These are phyloP conservation scores for Zalerion maritima DNA, from an alignment of 495 filamentous ascomycete genomes.

Conservation along the genomic window DNA sequence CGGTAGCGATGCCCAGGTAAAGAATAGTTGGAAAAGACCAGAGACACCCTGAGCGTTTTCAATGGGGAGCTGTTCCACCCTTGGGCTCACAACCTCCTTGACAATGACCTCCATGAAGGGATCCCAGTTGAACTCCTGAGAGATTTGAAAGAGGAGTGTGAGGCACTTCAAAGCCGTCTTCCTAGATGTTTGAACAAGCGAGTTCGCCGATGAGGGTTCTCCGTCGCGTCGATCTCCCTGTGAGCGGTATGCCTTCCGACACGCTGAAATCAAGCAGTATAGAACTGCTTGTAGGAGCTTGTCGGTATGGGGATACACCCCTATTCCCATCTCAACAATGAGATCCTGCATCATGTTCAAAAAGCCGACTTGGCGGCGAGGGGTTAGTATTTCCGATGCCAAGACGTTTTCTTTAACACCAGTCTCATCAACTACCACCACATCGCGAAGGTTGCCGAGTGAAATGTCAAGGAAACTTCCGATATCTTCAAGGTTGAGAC, in stretches of 20 bases:
- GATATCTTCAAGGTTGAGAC: slow-evolving; percentile 45
- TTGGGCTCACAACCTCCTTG: slow-evolving; percentile 55
- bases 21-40: slow-evolving; percentile 63
- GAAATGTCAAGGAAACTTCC: slow-evolving; percentile 70
- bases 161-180: slow-evolving; percentile 66
- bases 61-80: slow-evolving; percentile 62
- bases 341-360: slow-evolving; percentile 84
- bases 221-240: too few relatives aligned
- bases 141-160: slow-evolving; percentile 57
- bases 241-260: too few relatives aligned
- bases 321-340: slow-evolving; percentile 62
- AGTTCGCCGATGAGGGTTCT: slow-evolving; percentile 16
- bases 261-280: slow-evolving; percentile 63
- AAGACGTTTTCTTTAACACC: slow-evolving; percentile 34
- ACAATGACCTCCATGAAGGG: slow-evolving; percentile 56
- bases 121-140: slow-evolving; percentile 50
- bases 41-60: slow-evolving; percentile 87
- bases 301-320: slow-evolving; percentile 44
- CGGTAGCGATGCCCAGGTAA: slow-evolving; percentile 57
- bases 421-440: slow-evolving; percentile 39
- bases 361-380: slow-evolving; percentile 72
- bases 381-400: slow-evolving; percentile 36
- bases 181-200: slow-evolving; percentile 54
- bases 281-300: slow-evolving; percentile 58
- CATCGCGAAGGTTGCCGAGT: slow-evolving; percentile 49